Percentiles rank a stretch among this genome's conserved stretches.
These are phyloP conservation scores for Coemansia sp. DNA, from an alignment of 192 early-diverging fungal genomes.

Conservation along the genomic window DNA sequence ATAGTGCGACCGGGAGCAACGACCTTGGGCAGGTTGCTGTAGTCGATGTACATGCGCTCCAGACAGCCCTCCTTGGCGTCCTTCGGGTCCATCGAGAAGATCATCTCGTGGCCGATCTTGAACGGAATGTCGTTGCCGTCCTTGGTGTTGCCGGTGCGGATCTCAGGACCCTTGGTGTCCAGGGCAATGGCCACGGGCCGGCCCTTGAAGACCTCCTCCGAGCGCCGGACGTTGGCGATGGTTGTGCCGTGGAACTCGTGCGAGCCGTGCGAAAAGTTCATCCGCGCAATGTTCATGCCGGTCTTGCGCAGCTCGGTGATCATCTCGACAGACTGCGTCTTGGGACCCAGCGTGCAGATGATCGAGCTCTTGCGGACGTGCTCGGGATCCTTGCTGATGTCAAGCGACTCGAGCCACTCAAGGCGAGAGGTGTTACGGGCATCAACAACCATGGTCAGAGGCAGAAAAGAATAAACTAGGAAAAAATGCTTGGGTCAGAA, in stretches of 20 bases:
- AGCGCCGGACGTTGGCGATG: slow-evolving; percentile 69
- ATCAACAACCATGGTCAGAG: slow-evolving; percentile 34
- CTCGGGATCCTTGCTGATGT: slow-evolving; percentile 59
- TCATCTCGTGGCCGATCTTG: slow-evolving; percentile 76
- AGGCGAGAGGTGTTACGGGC: slow-evolving; percentile 65
- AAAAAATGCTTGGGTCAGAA: neutral
- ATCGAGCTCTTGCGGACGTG: slow-evolving; percentile 77
- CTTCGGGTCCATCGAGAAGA: slow-evolving; percentile 68
- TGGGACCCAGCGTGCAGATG: slow-evolving; percentile 81
- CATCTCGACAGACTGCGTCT: slow-evolving; percentile 74
- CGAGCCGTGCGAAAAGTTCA: slow-evolving; percentile 76
- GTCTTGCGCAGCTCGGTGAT: slow-evolving; percentile 67
- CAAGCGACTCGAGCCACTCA: slow-evolving; percentile 71
- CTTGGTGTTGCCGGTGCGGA: slow-evolving; percentile 82
- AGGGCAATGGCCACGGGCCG: slow-evolving; percentile 70
- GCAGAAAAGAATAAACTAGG: neutral
- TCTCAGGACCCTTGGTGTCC: slow-evolving; percentile 88
- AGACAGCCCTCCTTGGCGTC: slow-evolving; percentile 64
- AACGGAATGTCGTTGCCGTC: slow-evolving; percentile 74
- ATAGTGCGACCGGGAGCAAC: slow-evolving; percentile 74
- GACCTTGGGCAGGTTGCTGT: slow-evolving; percentile 76
- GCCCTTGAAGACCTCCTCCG: slow-evolving; percentile 48
- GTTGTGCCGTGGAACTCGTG: slow-evolving; percentile 73
- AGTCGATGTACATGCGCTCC: slow-evolving; percentile 79
- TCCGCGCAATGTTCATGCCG: slow-evolving; percentile 83